Percentiles rank a stretch among this genome's conserved stretches.
Conservation (phyloP, 805 yeast species). For the Starmera dryadoides region DNA sequence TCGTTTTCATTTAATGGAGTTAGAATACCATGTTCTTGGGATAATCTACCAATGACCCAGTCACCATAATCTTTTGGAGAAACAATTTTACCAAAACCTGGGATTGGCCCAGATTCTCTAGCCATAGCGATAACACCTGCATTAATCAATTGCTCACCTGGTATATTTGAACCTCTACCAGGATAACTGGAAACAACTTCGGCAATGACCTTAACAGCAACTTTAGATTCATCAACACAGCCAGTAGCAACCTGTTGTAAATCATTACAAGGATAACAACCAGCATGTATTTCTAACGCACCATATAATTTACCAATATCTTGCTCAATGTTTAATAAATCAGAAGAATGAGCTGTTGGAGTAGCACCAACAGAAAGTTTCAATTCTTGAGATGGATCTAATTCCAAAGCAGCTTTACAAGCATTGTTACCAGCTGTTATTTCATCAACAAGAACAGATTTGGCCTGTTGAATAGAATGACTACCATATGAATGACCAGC, state of each 20-base stretch:
- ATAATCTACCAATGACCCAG: slow-evolving; percentile 62
- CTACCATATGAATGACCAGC: slow-evolving; percentile 70
- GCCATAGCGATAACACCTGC: slow-evolving; percentile 70
- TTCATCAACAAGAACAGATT: slow-evolving; percentile 44
- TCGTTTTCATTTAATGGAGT: slow-evolving; percentile 27
- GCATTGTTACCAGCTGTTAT: slow-evolving; percentile 51
- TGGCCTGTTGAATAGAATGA: slow-evolving; percentile 37
- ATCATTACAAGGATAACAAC: slow-evolving; percentile 69
- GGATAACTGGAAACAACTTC: slow-evolving; percentile 56
- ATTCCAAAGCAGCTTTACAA: slow-evolving; percentile 27
- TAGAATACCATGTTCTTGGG: slow-evolving; percentile 78
- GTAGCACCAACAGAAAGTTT: slow-evolving; percentile 74
- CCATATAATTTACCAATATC: slow-evolving; percentile 26
- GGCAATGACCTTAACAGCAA: slow-evolving; percentile 49
- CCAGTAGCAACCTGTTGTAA: slow-evolving; percentile 72
- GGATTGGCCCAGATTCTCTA: slow-evolving; percentile 52
- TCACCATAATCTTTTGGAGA: slow-evolving; percentile 34
- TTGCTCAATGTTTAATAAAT: slow-evolving; percentile 10
- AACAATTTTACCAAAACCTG: slow-evolving; percentile 51
- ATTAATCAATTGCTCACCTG: slow-evolving; percentile 60
- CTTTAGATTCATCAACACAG: slow-evolving; percentile 35
- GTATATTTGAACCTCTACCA: slow-evolving; percentile 38
- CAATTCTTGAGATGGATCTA: slow-evolving; percentile 32
- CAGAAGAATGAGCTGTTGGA: slow-evolving; percentile 65
- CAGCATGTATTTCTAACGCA: slow-evolving; percentile 68